phyloP scores from a whole-genome alignment of 2,329 filamentous ascomycete species.

The Thelonectria blattea region DNA sequence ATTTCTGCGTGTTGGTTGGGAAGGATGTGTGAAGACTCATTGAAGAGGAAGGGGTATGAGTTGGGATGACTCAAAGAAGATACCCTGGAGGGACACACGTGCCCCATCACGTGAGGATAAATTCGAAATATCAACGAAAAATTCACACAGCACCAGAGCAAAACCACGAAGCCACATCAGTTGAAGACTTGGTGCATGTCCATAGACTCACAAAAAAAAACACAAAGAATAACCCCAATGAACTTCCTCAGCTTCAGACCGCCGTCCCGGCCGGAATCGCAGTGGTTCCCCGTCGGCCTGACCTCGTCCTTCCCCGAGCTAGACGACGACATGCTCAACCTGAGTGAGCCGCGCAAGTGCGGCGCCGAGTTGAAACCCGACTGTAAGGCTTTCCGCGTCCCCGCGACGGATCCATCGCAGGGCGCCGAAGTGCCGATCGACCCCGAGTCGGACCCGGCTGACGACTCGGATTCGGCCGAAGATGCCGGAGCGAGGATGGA shows the following conservation, averaged over 20 bases:
- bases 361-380: constrained; percentile 49
- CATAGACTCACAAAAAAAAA: not conserved
- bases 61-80: no score
- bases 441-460: constrained; percentile 40
- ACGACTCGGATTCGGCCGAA: constrained; percentile 34
- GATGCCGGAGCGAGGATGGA: constrained; percentile 41
- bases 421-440: constrained; percentile 46
- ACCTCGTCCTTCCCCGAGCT: constrained; percentile 63
- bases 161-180: no score
- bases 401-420: constrained; percentile 46
- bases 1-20: constrained; percentile 21
- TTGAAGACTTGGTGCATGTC: not conserved
- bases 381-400: constrained; percentile 66
- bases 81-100: not conserved
- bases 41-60: no score
- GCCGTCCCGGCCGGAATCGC: constrained; percentile 19
- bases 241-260: constrained; percentile 33
- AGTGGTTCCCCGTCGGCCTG: constrained; percentile 62
- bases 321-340: constrained; percentile 45
- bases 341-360: constrained; percentile 49
- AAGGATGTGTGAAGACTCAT: no score
- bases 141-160: not conserved
- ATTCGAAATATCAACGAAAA: not conserved
- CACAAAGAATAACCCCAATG: constrained; percentile 23
- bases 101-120: not conserved